A percentile compares a stretch with the other conserved stretches of the same genome.
Evolutionary conservation across 2,329 filamentous ascomycete genomes (phyloP).

Genomic region (Cordyceps tenuipes): DNA sequence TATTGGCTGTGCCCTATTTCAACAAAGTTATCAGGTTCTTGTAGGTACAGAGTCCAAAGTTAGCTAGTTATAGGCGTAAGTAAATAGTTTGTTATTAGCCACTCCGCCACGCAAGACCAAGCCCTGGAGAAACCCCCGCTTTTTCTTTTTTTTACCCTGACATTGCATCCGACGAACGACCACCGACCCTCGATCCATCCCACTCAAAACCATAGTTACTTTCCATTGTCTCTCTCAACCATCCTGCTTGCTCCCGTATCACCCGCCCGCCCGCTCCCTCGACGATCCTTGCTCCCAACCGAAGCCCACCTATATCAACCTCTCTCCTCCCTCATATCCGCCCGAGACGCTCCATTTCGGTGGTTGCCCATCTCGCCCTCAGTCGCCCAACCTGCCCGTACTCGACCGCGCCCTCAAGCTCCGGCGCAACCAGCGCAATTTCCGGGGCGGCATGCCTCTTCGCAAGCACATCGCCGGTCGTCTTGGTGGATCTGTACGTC

Average conservation of each 20-base stretch:
- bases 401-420: constrained; percentile 1
- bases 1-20: no score
- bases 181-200: not conserved
- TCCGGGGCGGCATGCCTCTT: constrained; percentile 28
- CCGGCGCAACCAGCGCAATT: constrained; percentile 12
- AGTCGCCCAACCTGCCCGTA: not conserved
- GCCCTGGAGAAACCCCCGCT: not conserved
- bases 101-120: not conserved
- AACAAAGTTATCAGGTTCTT: no score
- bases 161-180: not conserved
- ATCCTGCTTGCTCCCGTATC: not conserved
- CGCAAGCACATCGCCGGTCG: constrained; percentile 34
- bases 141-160: not conserved
- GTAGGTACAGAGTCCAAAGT: no score
- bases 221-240: not conserved
- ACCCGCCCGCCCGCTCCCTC: not conserved
- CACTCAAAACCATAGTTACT: not conserved
- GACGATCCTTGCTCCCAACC: not conserved
- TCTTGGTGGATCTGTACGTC: constrained; percentile 38
- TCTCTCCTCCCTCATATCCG: not conserved
- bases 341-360: constrained; percentile 1
- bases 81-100: no score
- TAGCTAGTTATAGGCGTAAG: no score
- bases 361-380: not conserved
- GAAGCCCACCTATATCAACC: not conserved